Conservation (phyloP, 371 early-diverging fungal species). For the Mortierella sp. region DNA sequence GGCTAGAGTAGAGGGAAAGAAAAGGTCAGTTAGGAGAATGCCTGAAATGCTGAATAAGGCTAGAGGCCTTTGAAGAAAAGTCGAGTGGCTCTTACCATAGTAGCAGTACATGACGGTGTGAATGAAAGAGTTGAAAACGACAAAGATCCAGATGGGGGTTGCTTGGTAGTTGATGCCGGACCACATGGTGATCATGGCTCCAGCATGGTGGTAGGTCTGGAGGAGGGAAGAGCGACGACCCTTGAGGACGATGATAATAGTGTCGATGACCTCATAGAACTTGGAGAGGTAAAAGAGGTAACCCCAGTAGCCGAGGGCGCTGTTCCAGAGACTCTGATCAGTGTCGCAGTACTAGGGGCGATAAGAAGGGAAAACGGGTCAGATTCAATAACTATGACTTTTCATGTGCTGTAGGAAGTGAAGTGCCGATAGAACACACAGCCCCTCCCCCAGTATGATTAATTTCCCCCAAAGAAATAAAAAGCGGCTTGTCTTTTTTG, state of each 20-base stretch:
- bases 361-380: background rate
- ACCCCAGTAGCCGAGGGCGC: conserved; percentile 79
- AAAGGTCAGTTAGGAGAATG: background rate
- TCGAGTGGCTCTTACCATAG: conserved; percentile 58
- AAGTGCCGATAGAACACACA: conserved; percentile 8
- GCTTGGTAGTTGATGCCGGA: conserved; percentile 80
- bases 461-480: conserved; percentile 9
- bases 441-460: conserved; percentile 7
- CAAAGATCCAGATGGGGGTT: conserved; percentile 88
- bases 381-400: background rate
- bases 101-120: conserved; percentile 94
- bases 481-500: conserved; percentile 17
- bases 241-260: conserved; percentile 86
- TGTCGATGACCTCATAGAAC: conserved; percentile 91
- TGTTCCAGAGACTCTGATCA: conserved; percentile 76
- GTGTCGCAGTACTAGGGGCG: conserved; percentile 75
- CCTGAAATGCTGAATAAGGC: too few species aligned
- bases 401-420: background rate
- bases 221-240: conserved; percentile 83
- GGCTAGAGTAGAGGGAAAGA: conserved; percentile 40
- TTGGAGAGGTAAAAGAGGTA: conserved; percentile 90
- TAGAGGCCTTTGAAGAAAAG: too few species aligned
- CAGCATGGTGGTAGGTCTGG: conserved; percentile 92
- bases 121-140: conserved; percentile 89
- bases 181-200: conserved; percentile 87